Evolutionary conservation across 257 asterid species (phyloP).

Genomic region (Coffea eugenioides): DNA sequence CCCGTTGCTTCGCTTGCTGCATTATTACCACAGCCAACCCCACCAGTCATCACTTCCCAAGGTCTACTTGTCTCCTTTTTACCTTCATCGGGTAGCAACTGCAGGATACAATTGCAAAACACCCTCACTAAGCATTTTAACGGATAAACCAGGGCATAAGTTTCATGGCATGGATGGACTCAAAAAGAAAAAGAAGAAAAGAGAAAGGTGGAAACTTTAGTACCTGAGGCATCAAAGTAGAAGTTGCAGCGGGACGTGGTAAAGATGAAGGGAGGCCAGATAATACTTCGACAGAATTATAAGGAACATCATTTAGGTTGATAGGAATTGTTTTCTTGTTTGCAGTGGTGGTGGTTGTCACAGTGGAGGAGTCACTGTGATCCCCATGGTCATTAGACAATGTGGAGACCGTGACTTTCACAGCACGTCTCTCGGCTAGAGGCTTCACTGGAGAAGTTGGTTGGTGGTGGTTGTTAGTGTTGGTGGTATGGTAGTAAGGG

Average conservation of each 20-base stretch:
- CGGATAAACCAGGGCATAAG: not conserved
- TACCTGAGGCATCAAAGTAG: slow-evolving; percentile 39
- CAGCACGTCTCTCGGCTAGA: slow-evolving; percentile 69
- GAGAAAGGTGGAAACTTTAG: slow-evolving; percentile 10
- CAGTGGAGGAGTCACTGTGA: slow-evolving; percentile 25
- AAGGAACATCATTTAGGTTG: slow-evolving; percentile 53
- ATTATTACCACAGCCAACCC: slow-evolving; percentile 6
- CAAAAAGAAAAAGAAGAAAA: too few relatives aligned
- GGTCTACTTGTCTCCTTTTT: slow-evolving; percentile 7
- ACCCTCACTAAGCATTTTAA: not conserved
- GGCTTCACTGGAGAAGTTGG: slow-evolving; percentile 76
- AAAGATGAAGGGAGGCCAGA: slow-evolving; percentile 22
- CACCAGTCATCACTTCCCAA: slow-evolving; percentile 9
- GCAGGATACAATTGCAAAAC: not conserved
- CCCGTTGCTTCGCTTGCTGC: slow-evolving; percentile 18
- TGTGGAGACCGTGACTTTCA: slow-evolving; percentile 57
- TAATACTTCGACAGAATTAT: slow-evolving; percentile 18
- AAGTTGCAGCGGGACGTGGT: slow-evolving; percentile 13
- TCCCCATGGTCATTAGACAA: slow-evolving; percentile 40
- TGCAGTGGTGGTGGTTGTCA: slow-evolving; percentile 19
- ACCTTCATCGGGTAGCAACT: slow-evolving; percentile 11
- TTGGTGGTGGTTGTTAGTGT: slow-evolving; percentile 18
- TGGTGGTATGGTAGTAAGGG: slow-evolving; percentile 28
- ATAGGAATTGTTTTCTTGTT: slow-evolving; percentile 24
- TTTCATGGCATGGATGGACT: too few relatives aligned